Percentiles rank a stretch among this genome's conserved stretches.
phyloP scores from a whole-genome alignment of 2,329 filamentous ascomycete genomes.

The Leptographium lundbergii region DNA sequence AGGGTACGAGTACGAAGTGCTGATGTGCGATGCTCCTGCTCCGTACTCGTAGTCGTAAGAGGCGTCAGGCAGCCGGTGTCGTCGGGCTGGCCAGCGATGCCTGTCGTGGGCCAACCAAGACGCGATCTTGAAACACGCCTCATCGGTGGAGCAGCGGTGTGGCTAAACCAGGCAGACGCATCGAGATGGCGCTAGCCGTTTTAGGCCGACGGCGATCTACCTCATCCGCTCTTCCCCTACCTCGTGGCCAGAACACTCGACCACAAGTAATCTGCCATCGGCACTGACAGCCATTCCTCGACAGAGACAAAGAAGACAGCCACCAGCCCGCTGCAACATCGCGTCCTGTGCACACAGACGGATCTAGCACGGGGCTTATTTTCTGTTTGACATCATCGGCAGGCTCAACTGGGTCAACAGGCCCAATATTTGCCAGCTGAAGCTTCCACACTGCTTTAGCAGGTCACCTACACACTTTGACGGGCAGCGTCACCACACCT shows the following conservation, averaged over 20 bases:
- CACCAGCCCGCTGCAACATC: background rate
- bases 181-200: slow-evolving; percentile 2
- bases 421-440: background rate
- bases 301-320: background rate
- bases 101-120: slow-evolving; percentile 8
- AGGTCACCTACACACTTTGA: background rate
- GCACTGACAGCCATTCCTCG: background rate
- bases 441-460: too few species aligned
- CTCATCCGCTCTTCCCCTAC: slow-evolving; percentile 3
- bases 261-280: slow-evolving; percentile 5
- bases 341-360: too few species aligned
- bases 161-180: slow-evolving; percentile 1
- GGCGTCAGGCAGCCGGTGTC: too few species aligned
- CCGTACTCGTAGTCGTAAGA: background rate
- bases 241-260: slow-evolving; percentile 8
- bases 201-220: background rate
- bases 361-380: too few species aligned
- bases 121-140: slow-evolving; percentile 9
- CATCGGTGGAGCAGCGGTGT: slow-evolving; percentile 5
- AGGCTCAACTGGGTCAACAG: background rate
- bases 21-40: too few species aligned
- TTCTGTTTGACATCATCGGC: too few species aligned
- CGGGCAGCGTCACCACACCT: background rate
- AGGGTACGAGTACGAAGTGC: too few species aligned
- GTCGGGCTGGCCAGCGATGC: background rate